Evolutionary conservation across 139 green algal genomes (phyloP).

Genomic region (Tetradesmus obliquus): DNA sequence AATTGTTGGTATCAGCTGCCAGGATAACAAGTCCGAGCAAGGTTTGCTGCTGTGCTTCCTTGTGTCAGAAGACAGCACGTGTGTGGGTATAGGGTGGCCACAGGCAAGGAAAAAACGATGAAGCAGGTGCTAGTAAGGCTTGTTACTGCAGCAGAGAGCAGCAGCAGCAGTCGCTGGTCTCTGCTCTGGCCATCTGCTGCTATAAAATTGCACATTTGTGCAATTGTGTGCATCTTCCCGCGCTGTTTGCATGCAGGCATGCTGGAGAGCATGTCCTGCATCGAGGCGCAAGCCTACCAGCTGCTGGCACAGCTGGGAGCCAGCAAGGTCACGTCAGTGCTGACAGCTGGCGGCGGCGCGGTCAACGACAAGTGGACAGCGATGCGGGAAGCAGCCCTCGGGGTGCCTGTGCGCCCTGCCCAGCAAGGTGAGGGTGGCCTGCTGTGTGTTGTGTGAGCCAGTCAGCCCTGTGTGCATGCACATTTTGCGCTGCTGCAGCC

Average conservation of each 20-base stretch:
- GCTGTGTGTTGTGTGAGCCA: neutral
- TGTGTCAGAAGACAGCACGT: too few relatives aligned
- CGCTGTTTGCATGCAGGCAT: constrained; percentile 67
- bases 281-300: constrained; percentile 83
- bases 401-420: constrained; percentile 77
- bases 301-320: constrained; percentile 79
- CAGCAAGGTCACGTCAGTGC: constrained; percentile 63
- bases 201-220: too few relatives aligned
- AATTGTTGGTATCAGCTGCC: neutral
- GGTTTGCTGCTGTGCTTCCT: too few relatives aligned
- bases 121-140: too few relatives aligned
- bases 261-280: constrained; percentile 84
- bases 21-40: neutral
- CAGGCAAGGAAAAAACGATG: too few relatives aligned
- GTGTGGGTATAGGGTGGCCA: too few relatives aligned
- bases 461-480: neutral
- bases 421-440: constrained; percentile 52
- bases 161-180: too few relatives aligned
- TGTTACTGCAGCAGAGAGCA: too few relatives aligned
- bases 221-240: too few relatives aligned
- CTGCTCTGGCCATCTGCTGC: too few relatives aligned
- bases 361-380: constrained; percentile 82
- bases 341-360: constrained; percentile 86
- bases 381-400: constrained; percentile 72
- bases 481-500: neutral